phyloP scores from a whole-genome alignment of 192 early-diverging fungal genomes.

The Umbelopsis vinacea region DNA sequence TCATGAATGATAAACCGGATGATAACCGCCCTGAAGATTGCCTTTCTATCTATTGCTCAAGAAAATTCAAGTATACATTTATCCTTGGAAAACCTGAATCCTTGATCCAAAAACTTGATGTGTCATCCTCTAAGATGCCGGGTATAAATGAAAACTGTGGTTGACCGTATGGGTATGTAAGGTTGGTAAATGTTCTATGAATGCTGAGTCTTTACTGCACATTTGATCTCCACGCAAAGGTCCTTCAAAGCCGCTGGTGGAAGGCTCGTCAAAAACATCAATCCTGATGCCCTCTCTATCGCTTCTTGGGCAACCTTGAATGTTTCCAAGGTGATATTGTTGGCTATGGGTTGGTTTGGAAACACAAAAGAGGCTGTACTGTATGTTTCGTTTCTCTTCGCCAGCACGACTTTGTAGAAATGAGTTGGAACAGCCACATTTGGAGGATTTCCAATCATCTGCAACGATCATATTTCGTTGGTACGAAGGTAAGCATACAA shows the following conservation, averaged over 20 bases:
- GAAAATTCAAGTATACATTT: too few species aligned
- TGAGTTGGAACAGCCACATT: conserved; percentile 64
- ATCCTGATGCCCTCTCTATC: conserved; percentile 69
- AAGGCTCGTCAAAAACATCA: conserved; percentile 65
- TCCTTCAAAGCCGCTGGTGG: conserved; percentile 33
- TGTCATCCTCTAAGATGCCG: too few species aligned
- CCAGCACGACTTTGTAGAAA: conserved; percentile 56
- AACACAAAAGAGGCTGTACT: conserved; percentile 76
- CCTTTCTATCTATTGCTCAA: too few species aligned
- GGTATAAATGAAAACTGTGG: too few species aligned
- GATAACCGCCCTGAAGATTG: too few species aligned
- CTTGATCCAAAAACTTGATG: too few species aligned
- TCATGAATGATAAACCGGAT: too few species aligned
- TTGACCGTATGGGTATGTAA: too few species aligned
- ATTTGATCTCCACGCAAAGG: conserved; percentile 50
- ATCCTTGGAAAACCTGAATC: too few species aligned
- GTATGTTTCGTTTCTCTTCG: conserved; percentile 45
- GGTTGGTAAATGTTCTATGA: not conserved
- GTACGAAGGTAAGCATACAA: conserved; percentile 38
- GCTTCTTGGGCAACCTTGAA: conserved; percentile 73
- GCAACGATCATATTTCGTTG: conserved; percentile 22
- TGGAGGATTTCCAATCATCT: conserved; percentile 77
- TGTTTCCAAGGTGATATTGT: conserved; percentile 56
- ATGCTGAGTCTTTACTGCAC: conserved; percentile 14
- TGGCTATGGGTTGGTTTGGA: conserved; percentile 77